Base-by-base conservation (phyloP, 2,329 filamentous ascomycete species). In the Salinomyces thailandicus region DNA sequence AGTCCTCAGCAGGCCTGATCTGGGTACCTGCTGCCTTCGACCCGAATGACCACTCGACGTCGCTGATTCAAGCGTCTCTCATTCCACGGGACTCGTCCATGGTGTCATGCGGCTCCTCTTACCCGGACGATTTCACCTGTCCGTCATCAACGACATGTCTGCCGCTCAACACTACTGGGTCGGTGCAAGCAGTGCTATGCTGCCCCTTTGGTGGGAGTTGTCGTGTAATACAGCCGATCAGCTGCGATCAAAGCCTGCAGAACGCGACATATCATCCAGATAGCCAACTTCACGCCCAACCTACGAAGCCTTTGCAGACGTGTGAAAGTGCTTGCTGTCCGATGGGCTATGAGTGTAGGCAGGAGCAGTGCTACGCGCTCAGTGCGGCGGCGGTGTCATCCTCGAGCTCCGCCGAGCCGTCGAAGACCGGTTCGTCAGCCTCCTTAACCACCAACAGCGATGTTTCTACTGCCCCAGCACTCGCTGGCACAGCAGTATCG, bases 81-180 rank as follows among this genome's bases (percentile, higher is more conserved):
- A 49, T 39, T 38, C 41, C 36, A 35, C 43, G 46, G 44, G 41
- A 47, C 33, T 39, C 41, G 18, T 31, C 31, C 27, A 68, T 64
- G 19, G 26, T 17, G 9, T 32, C 33, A 8, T 42, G 40, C 33
- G 36, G 36, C 13, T 9, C 61, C 18, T 64, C 62, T 18, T 66
- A 83, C 15, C 78, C 80, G 1, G 63, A 62, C 35, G 67, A 71
- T 54, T 84, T 86, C 55, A 85, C 81, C 64, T 87, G 82, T 53
- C 59, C 69, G 3, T 42, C 59, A 18, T 59, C 55, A 13, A 62
- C 67, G 5, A 66, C 54, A 2, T 87, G 82, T 60, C 62, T 75
- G 27, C 50, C 68, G 1, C 68, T 86, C 31, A 63, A 65, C 50
- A 58, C 57, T 31, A 78, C 78, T 8, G 77, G 78, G 3, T 79